Evolutionary conservation across 495 filamentous ascomycete genomes (phyloP).

Genomic region (Poronia punctata): DNA sequence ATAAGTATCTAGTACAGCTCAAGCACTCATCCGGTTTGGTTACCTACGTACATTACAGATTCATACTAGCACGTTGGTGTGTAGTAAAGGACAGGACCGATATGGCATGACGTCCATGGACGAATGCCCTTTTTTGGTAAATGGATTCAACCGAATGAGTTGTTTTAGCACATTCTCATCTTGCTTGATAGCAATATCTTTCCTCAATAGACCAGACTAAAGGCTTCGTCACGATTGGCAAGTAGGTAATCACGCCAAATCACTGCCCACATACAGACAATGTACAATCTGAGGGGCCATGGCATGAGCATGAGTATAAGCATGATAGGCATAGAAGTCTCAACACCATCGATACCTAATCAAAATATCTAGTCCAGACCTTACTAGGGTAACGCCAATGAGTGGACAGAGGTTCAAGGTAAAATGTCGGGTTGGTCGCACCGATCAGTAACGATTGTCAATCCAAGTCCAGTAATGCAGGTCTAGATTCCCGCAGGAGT

Average conservation of each 20-base stretch:
- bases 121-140: conserved; percentile 4
- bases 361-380: no score
- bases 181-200: conserved; percentile 7
- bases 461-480: not conserved
- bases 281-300: not conserved
- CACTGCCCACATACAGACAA: no score
- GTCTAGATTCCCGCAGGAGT: conserved; percentile 1
- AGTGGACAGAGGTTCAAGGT: not conserved
- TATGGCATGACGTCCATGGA: not conserved
- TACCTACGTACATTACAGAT: no score
- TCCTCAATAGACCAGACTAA: conserved; percentile 2
- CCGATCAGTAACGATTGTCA: not conserved
- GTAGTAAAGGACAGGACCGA: no score
- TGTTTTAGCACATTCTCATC: conserved; percentile 1
- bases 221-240: no score
- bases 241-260: no score
- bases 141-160: conserved; percentile 1
- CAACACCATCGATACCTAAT: no score
- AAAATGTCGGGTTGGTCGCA: not conserved
- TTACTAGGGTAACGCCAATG: no score
- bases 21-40: no score
- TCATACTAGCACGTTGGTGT: no score
- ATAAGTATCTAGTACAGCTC: no score
- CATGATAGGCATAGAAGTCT: not conserved
- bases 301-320: not conserved